phyloP scores from a whole-genome alignment of 2,329 filamentous ascomycete species.

The Neoarthrinium moseri region DNA sequence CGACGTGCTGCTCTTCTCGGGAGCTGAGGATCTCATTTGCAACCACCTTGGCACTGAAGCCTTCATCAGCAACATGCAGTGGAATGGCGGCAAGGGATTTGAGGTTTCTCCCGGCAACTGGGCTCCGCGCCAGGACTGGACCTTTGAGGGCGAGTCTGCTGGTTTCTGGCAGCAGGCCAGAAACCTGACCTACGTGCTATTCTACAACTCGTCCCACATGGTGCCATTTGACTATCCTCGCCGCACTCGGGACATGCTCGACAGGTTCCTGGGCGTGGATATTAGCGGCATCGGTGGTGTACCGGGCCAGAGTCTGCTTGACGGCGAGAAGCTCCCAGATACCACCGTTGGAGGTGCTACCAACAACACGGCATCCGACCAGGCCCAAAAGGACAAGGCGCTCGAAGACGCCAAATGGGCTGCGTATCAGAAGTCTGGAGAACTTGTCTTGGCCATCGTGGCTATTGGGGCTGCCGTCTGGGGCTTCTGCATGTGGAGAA shows the following conservation, averaged over 20 bases:
- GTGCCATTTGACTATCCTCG: conserved; percentile 92
- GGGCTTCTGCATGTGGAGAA: conserved; percentile 70
- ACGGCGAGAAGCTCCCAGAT: conserved; percentile 78
- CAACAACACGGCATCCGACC: conserved; percentile 59
- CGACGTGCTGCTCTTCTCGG: conserved; percentile 84
- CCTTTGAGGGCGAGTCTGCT: conserved; percentile 82
- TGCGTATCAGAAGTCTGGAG: conserved; percentile 84
- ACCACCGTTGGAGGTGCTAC: conserved; percentile 73
- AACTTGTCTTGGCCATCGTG: conserved; percentile 81
- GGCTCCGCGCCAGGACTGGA: conserved; percentile 92
- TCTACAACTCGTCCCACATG: conserved; percentile 97
- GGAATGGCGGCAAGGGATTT: conserved; percentile 90
- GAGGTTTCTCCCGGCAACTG: conserved; percentile 82
- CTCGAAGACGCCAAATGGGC: conserved; percentile 85
- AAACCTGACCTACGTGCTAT: conserved; percentile 92
- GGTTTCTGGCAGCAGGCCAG: conserved; percentile 94
- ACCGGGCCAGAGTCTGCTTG: conserved; percentile 76
- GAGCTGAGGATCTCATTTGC: conserved; percentile 92
- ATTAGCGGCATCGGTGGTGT: conserved; percentile 82
- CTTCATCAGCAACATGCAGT: conserved; percentile 84
- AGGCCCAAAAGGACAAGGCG: conserved; percentile 66
- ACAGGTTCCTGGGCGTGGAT: conserved; percentile 92
- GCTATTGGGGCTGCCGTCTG: conserved; percentile 69
- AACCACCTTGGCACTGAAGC: conserved; percentile 94
- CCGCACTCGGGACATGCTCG: conserved; percentile 90